These are phyloP conservation scores for Sporisorium scitamineum DNA, from an alignment of 1,284 basidiomycete genomes.

Conservation along the genomic window DNA sequence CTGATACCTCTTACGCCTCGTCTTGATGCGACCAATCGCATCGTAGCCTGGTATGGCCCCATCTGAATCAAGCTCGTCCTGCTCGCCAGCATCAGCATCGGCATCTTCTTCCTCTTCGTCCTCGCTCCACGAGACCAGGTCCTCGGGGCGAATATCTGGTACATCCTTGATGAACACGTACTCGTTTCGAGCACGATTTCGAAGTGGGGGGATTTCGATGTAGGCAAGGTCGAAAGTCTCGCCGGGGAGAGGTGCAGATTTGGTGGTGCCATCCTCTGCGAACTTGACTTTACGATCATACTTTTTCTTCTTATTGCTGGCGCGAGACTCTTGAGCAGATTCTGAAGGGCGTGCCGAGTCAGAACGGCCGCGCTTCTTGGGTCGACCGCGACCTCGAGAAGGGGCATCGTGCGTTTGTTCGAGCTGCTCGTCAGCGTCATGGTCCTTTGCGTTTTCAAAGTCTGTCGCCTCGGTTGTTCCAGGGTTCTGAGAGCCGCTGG, in stretches of 20 bases:
- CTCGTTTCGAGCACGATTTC: constrained; percentile 41
- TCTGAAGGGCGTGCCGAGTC: constrained; percentile 4
- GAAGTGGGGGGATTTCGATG: constrained; percentile 26
- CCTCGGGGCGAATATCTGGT: constrained; percentile 36
- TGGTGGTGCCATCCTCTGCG: constrained; percentile 50
- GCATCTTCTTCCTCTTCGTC: constrained; percentile 31
- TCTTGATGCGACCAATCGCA: constrained; percentile 13
- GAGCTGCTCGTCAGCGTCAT: constrained; percentile 7
- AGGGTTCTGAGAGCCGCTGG: background rate
- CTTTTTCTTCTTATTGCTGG: constrained; percentile 28
- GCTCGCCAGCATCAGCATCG: constrained; percentile 8
- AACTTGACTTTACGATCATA: constrained; percentile 39
- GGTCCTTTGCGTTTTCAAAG: background rate
- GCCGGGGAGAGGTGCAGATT: constrained; percentile 22
- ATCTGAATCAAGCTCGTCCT: constrained; percentile 1
- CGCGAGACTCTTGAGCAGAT: background rate
- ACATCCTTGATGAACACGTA: constrained; percentile 40
- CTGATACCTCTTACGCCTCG: constrained; percentile 12
- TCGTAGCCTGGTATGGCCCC: constrained; percentile 10
- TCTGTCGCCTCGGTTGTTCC: background rate
- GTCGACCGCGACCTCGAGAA: constrained; percentile 17
- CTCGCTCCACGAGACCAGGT: constrained; percentile 33
- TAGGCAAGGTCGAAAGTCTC: constrained; percentile 38
- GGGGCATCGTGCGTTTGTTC: constrained; percentile 4
- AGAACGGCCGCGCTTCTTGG: constrained; percentile 19